Conservation (phyloP, 768 basidiomycete species). For the Boletus reticuloceps region DNA sequence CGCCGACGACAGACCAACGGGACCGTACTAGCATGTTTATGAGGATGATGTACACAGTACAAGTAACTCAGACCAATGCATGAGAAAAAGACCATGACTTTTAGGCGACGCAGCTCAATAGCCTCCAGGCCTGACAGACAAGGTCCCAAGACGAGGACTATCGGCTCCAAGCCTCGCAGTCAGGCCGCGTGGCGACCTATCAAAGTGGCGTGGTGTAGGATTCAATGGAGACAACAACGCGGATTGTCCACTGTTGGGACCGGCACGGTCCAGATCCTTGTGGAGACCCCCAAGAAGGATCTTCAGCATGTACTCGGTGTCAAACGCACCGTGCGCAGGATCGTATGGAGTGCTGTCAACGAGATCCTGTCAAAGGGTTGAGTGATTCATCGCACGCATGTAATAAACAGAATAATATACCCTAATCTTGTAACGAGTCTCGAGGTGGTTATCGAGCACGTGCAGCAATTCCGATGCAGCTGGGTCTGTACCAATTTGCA, state of each 20-base stretch:
- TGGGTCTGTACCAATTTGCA: constrained; percentile 42
- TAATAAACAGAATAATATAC: constrained; percentile 5
- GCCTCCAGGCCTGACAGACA: constrained; percentile 7
- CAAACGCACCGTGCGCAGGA: constrained; percentile 27
- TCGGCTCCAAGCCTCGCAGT: constrained; percentile 5
- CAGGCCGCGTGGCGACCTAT: constrained; percentile 13
- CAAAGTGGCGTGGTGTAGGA: background rate
- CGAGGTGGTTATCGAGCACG: constrained; percentile 39
- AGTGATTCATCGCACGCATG: background rate
- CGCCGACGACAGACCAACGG: too few relatives aligned
- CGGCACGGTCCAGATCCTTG: constrained; percentile 16
- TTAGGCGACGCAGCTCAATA: constrained; percentile 3
- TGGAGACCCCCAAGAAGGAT: constrained; percentile 29
- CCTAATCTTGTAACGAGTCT: constrained; percentile 30
- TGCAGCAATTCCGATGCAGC: constrained; percentile 39
- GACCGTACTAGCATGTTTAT: too few relatives aligned
- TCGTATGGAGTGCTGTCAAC: constrained; percentile 46
- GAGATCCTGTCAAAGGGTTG: constrained; percentile 35
- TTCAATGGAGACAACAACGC: constrained; percentile 9
- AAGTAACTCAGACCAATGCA: background rate
- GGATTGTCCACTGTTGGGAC: constrained; percentile 1
- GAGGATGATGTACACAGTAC: background rate
- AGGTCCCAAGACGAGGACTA: constrained; percentile 11
- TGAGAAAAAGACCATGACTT: background rate
- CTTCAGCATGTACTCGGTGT: constrained; percentile 36